phyloP scores from a whole-genome alignment of 1,139 yeast species.

The Meyerozyma smithsonii region DNA sequence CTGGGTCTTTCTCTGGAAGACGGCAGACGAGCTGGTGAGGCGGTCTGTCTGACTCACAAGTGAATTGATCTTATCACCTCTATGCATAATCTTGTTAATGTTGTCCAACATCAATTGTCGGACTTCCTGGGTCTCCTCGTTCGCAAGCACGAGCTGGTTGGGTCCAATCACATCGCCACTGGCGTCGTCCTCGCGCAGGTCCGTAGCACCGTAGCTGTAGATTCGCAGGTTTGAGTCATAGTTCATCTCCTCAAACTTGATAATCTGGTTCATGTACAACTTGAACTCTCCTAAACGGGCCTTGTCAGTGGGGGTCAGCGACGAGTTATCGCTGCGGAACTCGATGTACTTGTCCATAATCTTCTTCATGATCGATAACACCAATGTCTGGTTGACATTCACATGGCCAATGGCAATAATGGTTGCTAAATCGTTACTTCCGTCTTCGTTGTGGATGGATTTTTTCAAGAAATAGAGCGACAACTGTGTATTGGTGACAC shows the following conservation, averaged over 20 bases:
- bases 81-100: slow-evolving; percentile 61
- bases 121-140: slow-evolving; percentile 50
- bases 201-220: slow-evolving; percentile 33
- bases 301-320: slow-evolving; percentile 11
- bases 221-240: slow-evolving; percentile 32
- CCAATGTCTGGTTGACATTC: slow-evolving; percentile 40
- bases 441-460: slow-evolving; percentile 34
- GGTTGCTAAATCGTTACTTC: slow-evolving; percentile 47
- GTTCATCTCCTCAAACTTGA: slow-evolving; percentile 45
- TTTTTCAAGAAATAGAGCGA: slow-evolving; percentile 48
- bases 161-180: slow-evolving; percentile 27
- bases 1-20: slow-evolving; percentile 70
- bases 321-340: slow-evolving; percentile 20
- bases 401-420: slow-evolving; percentile 44
- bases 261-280: slow-evolving; percentile 48
- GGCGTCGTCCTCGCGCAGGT: slow-evolving; percentile 14
- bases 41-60: slow-evolving; percentile 80
- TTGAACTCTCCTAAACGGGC: slow-evolving; percentile 45
- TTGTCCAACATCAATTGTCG: slow-evolving; percentile 64
- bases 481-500: slow-evolving; percentile 30
- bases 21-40: slow-evolving; percentile 61
- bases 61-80: slow-evolving; percentile 75
- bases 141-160: slow-evolving; percentile 37
- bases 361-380: slow-evolving; percentile 44
- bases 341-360: slow-evolving; percentile 46